Evolutionary conservation across 768 basidiomycete species (phyloP).

Genomic region (Hericium coralloides): DNA sequence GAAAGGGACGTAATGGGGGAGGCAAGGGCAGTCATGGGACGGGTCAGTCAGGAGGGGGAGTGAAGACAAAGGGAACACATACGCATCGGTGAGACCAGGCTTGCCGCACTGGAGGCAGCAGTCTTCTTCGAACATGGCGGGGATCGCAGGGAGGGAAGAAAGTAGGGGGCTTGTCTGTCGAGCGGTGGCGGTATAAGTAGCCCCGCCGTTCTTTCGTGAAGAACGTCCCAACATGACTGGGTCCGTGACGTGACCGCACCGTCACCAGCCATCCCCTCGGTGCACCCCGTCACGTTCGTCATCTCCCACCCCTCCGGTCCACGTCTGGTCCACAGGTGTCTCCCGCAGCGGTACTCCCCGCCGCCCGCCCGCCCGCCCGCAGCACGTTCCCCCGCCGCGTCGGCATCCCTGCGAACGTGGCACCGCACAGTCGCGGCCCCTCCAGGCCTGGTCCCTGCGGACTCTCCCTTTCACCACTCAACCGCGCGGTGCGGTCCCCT

Average conservation of each 20-base stretch:
- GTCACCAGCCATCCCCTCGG: background rate
- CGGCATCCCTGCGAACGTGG: too few relatives aligned
- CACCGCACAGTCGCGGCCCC: background rate
- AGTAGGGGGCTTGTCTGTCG: background rate
- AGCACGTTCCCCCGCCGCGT: too few relatives aligned
- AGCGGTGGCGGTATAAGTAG: background rate
- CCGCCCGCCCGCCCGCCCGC: too few relatives aligned
- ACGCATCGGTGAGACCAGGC: conserved; percentile 13
- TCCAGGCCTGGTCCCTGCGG: background rate
- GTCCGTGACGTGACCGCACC: background rate
- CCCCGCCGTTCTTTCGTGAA: background rate
- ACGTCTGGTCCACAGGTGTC: too few relatives aligned
- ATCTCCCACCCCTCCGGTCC: too few relatives aligned
- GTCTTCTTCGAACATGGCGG: conserved; percentile 20
- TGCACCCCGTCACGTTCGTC: too few relatives aligned
- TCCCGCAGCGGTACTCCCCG: too few relatives aligned
- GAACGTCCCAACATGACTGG: background rate
- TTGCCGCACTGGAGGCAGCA: conserved; percentile 21
- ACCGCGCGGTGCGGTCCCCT: background rate
- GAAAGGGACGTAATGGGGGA: conserved; percentile 10
- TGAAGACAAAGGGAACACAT: conserved; percentile 3
- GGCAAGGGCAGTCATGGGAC: conserved; percentile 7
- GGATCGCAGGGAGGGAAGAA: background rate
- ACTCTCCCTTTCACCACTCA: background rate
- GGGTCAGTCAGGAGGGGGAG: background rate